Base-by-base conservation (phyloP, 2,329 filamentous ascomycete species). In the Pseudogymnoascus sp. region DNA sequence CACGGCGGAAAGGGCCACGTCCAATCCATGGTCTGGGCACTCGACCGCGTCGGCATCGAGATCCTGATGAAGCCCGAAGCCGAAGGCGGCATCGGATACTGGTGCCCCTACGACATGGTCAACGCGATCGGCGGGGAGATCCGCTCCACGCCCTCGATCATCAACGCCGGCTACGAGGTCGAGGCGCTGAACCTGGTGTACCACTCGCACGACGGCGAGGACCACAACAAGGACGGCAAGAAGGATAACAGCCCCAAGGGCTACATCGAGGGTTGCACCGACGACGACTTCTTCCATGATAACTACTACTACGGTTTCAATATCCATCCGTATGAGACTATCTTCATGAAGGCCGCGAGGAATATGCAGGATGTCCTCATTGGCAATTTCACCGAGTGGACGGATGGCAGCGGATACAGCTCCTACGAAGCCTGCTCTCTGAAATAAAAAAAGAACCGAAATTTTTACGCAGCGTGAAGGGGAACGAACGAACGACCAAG, bases 311-410 rank as follows among this genome's bases (percentile, higher is more conserved):
- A 72, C 62, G 74, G 73, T 35, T 69, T 67, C 62, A 74, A 70
- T 60, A 62, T 75, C 6, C 74, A 77, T 50, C 74, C 75, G 1
- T 77, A 75, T 66, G 75, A 77, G 70, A 73, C 72, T 1, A 62
- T 77, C 16, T 77, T 77, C 62, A 67, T 72, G 63, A 75, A 76
- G 67, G 70, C 73, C 4, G 73, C 74, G 56, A 67, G 70, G 33
- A 67, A 70, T 7, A 70, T 74, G 35, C 73, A 75, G 50, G 67
- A 68, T 0, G 33, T 47, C 1, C 60, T 71, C 31, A 65, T 76
- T 25, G 62, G 66, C 1, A 66, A 67, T n/a, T 61, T 76, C 47
- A 74, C 73, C 2, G 65, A 70, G 47, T 73, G 72, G 72, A 60
- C 59, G 1, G 59, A 60, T 5, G 59, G 59, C 4, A 60, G 59